Evolutionary conservation across 2,329 filamentous ascomycete genomes (phyloP).

Genomic region (Claviceps fusiformis): DNA sequence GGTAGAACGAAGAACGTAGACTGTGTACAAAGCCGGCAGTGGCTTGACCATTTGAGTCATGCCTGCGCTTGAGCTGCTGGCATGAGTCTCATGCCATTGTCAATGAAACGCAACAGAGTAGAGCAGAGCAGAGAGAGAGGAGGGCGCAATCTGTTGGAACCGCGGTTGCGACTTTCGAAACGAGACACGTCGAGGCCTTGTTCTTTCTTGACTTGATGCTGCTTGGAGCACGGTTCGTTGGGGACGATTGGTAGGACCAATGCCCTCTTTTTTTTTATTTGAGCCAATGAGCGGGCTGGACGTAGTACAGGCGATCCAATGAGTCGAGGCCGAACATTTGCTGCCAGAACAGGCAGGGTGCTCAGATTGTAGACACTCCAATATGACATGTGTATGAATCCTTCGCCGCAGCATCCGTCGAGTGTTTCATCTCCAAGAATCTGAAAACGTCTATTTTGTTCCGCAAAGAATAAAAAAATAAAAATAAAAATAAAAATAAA

Average conservation of each 20-base stretch:
- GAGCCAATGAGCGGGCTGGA: neutral
- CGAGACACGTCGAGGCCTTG: neutral
- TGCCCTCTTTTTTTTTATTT: neutral
- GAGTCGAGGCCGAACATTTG: neutral
- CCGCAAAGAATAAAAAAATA: neutral
- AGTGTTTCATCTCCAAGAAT: neutral
- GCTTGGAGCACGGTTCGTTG: neutral
- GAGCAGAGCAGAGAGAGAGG: neutral
- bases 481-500: neutral
- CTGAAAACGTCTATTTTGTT: neutral
- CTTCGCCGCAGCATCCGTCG: neutral
- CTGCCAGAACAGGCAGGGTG: neutral
- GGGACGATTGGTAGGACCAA: neutral
- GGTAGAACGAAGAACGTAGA: constrained; percentile 81
- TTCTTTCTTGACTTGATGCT: neutral
- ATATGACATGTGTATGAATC: neutral
- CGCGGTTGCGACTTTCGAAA: neutral
- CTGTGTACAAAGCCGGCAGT: constrained; percentile 83
- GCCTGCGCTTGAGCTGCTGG: constrained; percentile 5
- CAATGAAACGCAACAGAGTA: neutral
- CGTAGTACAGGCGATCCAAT: neutral
- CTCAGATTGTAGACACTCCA: neutral
- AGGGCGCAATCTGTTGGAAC: neutral
- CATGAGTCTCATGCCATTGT: neutral
- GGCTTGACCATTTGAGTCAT: constrained; percentile 35